Evolutionary conservation across 768 basidiomycete species (phyloP), one percentile per base, ranked within the genome.

Genomic region (Mycena galericulata): DNA sequence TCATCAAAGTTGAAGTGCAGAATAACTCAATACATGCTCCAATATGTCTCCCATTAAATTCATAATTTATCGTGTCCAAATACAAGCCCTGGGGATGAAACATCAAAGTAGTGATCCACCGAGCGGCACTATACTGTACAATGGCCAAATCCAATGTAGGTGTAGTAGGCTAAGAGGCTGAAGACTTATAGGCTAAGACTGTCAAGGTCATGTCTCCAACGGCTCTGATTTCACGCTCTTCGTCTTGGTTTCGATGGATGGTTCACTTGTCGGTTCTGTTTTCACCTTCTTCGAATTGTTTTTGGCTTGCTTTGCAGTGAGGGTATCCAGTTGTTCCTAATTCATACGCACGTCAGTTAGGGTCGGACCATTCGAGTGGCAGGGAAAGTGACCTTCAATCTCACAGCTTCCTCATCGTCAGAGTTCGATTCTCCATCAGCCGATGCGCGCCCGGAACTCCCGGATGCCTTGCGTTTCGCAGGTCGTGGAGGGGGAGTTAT

Each of bases 391-490:
- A 63, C 62, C 41, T 51, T 59, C n/a, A 56, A 9, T 53, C n/a
- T 68, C n/a, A 56, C 49, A 15, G 61, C 67, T 41, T 58, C 61
- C 47, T 41, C 49, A 20, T 29, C 67, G 32, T 62, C 67, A 4
- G 59, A 11, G 8, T 36, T 36, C 6, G 53, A 50, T 34, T 61
- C 58, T n/a, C 30, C 34, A 9, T 53, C 56, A 24, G 30, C 18
- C 12, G 50, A 36, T 46, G 20, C 47, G 34, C 46, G 56, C 61
- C 63, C 62, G 9, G 67, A 62, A 38, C 61, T 58, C 1, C 26
- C 41, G n/a, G 67, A 63, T n/a, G 67, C 67, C 17, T 62, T 62
- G 38, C 67, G 67, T 32, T 68, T 68, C n/a, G 53, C 41, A 0
- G 55, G n/a, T 18, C 61, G 55, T 17, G 50, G 20, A 36, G 61